Evolutionary conservation across 208 protist genomes (phyloP), one percentile per base, ranked within the genome.

Genomic region (Cochliopodium minus): DNA sequence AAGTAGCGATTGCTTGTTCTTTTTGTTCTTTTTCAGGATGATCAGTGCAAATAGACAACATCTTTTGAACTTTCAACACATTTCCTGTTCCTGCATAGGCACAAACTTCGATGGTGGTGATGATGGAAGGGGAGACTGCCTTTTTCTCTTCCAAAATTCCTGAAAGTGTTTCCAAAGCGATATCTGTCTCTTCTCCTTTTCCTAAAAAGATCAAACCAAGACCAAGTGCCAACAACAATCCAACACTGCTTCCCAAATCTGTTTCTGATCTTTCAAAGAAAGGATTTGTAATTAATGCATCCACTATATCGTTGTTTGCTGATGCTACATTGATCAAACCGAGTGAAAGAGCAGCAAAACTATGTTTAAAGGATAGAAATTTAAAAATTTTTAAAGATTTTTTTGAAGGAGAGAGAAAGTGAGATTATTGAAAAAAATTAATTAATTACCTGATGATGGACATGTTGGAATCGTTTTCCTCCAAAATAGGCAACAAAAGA

Each of bases 41-140:
- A 34, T 88, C 80, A n/a, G 69, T 65, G 51, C 78, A 90, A 54
- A 89, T 83, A n/a, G 90, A 81, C 49, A 96, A 83, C 51, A 97
- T 70, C 36, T 87, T 79, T 74, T 97, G 91, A 46, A 96, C 87
- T 36, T 92, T 83, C 4, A 99, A 73, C 10, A 98, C 92, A 66
- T 99, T 97, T 39, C 92, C 93, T 4, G 90, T 96, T 10, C 87
- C 92, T 11, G 91, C 91, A 69, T 96, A 99, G 1, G 96, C 94
- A 59, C 90, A 97, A 30, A 81, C 83, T 43, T 90, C 85, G 13
- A 98, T 64, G 1, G 92, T 88, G 13, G 98, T 64, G 1, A 92
- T 88, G 17, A 93, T 77, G 48, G 78, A 66, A 4, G 82, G 72
- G 72, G 91, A 96, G 42, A 82, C 65, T 20, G 76, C 76, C 29